phyloP scores from a whole-genome alignment of 140 eudicot species.

The Senecio squalidus region DNA sequence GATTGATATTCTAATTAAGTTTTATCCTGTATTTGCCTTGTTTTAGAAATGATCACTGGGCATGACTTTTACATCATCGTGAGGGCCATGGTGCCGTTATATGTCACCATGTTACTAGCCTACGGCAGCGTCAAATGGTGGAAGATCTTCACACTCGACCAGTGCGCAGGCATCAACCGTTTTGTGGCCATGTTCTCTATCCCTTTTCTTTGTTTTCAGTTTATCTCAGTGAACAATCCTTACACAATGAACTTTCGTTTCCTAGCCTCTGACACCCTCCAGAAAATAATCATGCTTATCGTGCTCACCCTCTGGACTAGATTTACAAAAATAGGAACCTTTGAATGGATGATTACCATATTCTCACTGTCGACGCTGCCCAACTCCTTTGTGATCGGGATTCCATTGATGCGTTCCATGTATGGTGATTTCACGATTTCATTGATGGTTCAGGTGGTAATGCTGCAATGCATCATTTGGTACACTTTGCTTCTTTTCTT shows the following conservation, averaged over 20 bases:
- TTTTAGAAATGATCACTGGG: slow-evolving; percentile 25
- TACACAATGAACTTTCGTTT: slow-evolving; percentile 39
- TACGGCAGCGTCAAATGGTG: slow-evolving; percentile 51
- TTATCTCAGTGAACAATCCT: slow-evolving; percentile 38
- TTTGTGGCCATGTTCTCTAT: slow-evolving; percentile 43
- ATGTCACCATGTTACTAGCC: slow-evolving; percentile 41
- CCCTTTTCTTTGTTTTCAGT: slow-evolving; percentile 38
- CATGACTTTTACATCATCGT: slow-evolving; percentile 22
- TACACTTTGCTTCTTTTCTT: slow-evolving; percentile 37
- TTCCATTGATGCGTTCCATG: slow-evolving; percentile 35
- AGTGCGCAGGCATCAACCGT: slow-evolving; percentile 51
- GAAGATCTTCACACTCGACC: slow-evolving; percentile 48
- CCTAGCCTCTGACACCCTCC: slow-evolving; percentile 43
- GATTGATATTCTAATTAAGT: too few relatives aligned
- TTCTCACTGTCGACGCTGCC: slow-evolving; percentile 44
- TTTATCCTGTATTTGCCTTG: background rate
- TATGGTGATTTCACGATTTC: slow-evolving; percentile 27
- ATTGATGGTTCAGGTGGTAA: slow-evolving; percentile 39
- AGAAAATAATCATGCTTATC: slow-evolving; percentile 27
- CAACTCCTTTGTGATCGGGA: slow-evolving; percentile 43
- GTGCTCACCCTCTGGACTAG: slow-evolving; percentile 22
- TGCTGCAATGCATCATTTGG: slow-evolving; percentile 42
- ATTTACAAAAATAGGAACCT: slow-evolving; percentile 23
- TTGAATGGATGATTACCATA: slow-evolving; percentile 38
- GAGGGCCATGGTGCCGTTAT: slow-evolving; percentile 38